Evolutionary conservation across 2,329 filamentous ascomycete species (phyloP).

Genomic region (Xenoacremonium recifei): DNA sequence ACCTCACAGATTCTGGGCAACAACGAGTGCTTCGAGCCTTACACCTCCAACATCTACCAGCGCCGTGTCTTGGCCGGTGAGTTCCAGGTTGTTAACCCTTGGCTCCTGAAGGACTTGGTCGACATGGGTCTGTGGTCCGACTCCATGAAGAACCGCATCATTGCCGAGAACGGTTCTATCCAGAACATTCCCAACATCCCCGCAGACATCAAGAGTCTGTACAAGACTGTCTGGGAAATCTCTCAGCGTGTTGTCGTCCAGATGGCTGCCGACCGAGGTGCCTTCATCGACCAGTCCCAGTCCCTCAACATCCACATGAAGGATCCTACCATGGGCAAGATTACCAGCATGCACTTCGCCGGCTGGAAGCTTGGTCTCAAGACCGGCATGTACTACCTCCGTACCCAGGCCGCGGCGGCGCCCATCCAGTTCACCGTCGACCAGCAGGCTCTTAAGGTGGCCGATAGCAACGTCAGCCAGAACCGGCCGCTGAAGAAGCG

Average conservation of each 20-base stretch:
- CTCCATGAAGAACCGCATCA: slow-evolving; percentile 99
- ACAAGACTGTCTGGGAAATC: slow-evolving; percentile 99
- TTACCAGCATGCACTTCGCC: slow-evolving; percentile 98
- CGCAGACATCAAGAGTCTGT: slow-evolving; percentile 90
- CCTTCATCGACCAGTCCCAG: slow-evolving; percentile 98
- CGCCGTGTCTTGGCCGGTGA: slow-evolving; percentile 96
- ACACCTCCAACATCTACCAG: slow-evolving; percentile 99
- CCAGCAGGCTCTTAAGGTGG: slow-evolving; percentile 87
- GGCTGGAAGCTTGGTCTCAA: slow-evolving; percentile 99
- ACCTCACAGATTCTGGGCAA: slow-evolving; percentile 98
- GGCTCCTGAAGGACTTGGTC: slow-evolving; percentile 96
- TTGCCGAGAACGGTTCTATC: slow-evolving; percentile 91
- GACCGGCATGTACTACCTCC: slow-evolving; percentile 99
- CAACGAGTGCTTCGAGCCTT: slow-evolving; percentile 99
- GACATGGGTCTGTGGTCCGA: slow-evolving; percentile 98
- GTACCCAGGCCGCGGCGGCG: slow-evolving; percentile 93
- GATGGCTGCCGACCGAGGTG: slow-evolving; percentile 97
- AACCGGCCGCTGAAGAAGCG: slow-evolving; percentile 68
- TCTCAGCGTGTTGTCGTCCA: slow-evolving; percentile 93
- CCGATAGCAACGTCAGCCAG: slow-evolving; percentile 75
- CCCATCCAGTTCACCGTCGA: slow-evolving; percentile 99
- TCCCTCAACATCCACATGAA: slow-evolving; percentile 99
- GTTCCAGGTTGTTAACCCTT: slow-evolving; percentile 99
- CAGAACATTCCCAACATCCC: slow-evolving; percentile 98
- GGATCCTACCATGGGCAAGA: slow-evolving; percentile 99